Percentiles rank a stretch among this genome's conserved stretches.
phyloP scores from a whole-genome alignment of 768 basidiomycete species.

The Lentinula boryana region DNA sequence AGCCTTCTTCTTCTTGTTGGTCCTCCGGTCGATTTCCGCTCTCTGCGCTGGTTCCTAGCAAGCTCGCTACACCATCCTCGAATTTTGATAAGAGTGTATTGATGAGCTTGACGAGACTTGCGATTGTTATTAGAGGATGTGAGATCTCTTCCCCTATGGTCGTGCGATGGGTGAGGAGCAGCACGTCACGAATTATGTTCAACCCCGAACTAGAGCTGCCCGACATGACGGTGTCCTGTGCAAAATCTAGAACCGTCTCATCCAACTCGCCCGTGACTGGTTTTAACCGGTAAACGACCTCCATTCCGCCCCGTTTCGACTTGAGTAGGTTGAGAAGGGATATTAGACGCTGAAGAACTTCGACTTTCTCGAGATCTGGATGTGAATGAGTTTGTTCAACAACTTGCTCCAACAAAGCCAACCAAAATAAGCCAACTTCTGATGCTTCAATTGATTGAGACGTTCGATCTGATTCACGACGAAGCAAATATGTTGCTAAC shows the following conservation, averaged over 20 bases:
- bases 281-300: background rate
- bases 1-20: background rate
- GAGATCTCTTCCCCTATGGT: background rate
- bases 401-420: background rate
- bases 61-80: background rate
- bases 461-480: background rate
- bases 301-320: background rate
- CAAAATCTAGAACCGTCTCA: background rate
- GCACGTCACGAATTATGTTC: background rate
- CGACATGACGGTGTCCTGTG: background rate
- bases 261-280: background rate
- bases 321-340: background rate
- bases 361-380: background rate
- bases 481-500: background rate
- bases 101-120: background rate
- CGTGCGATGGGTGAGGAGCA: background rate
- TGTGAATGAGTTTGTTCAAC: background rate
- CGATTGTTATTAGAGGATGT: background rate
- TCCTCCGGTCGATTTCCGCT: background rate
- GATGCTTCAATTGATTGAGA: background rate
- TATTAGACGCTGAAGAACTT: background rate
- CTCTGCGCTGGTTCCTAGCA: background rate
- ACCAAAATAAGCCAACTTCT: background rate
- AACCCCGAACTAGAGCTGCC: background rate
- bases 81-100: background rate